Conservation (phyloP, 2,329 filamentous ascomycete genomes). For the Calonectria henricotiae region DNA sequence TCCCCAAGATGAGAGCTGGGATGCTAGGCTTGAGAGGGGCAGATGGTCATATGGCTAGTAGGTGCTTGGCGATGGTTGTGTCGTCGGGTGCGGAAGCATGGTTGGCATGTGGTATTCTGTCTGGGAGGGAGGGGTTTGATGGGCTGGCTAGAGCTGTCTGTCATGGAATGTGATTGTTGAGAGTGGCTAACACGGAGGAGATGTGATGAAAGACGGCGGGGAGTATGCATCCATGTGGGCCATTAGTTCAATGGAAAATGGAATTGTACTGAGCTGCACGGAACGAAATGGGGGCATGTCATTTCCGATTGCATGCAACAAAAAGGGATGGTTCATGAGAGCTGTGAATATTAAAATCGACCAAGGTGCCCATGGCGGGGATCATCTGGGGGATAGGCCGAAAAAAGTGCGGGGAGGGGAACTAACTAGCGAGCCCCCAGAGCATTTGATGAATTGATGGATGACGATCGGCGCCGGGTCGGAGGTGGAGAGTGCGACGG, state of each 20-base stretch:
- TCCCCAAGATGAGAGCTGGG: background rate
- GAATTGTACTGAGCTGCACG: background rate
- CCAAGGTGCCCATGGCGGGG: slow-evolving; percentile 11
- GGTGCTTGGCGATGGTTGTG: slow-evolving; percentile 20
- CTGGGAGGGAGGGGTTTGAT: background rate
- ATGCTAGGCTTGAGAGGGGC: no score
- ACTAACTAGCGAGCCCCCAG: slow-evolving; percentile 12
- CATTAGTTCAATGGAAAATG: background rate
- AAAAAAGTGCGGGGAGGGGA: slow-evolving; percentile 9
- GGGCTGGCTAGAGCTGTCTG: background rate
- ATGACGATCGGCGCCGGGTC: slow-evolving; percentile 34
- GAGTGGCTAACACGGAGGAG: background rate
- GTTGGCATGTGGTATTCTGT: background rate
- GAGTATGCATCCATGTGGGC: no score
- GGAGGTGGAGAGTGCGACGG: slow-evolving; percentile 27
- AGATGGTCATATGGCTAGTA: background rate
- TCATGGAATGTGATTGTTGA: background rate
- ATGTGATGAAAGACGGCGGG: background rate
- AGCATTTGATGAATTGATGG: slow-evolving; percentile 23
- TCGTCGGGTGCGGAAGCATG: background rate
- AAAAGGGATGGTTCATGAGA: slow-evolving; percentile 1
- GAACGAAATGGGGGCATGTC: no score
- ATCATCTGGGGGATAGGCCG: slow-evolving; percentile 16
- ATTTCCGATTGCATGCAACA: background rate
- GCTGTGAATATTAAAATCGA: background rate